Conservation (phyloP, 1,284 basidiomycete species). For the Lentinus polychrous region DNA sequence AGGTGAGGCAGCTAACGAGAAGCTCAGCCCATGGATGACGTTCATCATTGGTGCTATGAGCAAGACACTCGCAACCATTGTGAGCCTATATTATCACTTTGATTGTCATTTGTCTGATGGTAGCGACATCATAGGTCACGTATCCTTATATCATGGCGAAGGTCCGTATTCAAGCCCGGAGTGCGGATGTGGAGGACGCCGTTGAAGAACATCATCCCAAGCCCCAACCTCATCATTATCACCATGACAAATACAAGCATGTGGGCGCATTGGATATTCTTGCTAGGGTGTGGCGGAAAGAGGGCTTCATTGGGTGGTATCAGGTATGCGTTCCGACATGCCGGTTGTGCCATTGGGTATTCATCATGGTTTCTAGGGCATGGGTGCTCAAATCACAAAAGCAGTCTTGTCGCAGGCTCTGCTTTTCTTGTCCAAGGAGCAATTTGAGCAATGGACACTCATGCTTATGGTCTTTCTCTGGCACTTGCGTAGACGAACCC, state of each 20-base stretch:
- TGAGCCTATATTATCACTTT: constrained; percentile 36
- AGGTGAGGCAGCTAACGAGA: constrained; percentile 29
- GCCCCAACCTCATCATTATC: constrained; percentile 30
- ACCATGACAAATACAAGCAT: constrained; percentile 39
- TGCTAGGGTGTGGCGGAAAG: constrained; percentile 60
- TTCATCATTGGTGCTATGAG: constrained; percentile 91
- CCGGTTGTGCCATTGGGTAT: background rate
- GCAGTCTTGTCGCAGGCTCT: constrained; percentile 82
- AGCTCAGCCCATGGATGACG: constrained; percentile 73
- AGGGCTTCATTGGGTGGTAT: constrained; percentile 91
- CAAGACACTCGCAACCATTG: constrained; percentile 94
- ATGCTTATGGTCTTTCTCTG: constrained; percentile 49
- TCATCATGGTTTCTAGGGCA: constrained; percentile 48
- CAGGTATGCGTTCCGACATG: constrained; percentile 55
- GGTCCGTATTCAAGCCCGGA: constrained; percentile 88
- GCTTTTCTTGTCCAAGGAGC: constrained; percentile 78
- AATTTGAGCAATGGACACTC: constrained; percentile 75
- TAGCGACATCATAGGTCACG: constrained; percentile 52
- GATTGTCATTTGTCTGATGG: background rate
- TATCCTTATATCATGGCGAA: constrained; percentile 97
- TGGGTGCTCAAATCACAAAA: constrained; percentile 87
- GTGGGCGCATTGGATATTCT: constrained; percentile 77
- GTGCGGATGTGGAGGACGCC: constrained; percentile 46
- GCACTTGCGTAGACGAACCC: constrained; percentile 11
- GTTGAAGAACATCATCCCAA: constrained; percentile 30